Percentiles rank a stretch among this genome's conserved stretches.
Evolutionary conservation across 495 filamentous ascomycete species (phyloP).

Genomic region (Hypoxylon intermedium): DNA sequence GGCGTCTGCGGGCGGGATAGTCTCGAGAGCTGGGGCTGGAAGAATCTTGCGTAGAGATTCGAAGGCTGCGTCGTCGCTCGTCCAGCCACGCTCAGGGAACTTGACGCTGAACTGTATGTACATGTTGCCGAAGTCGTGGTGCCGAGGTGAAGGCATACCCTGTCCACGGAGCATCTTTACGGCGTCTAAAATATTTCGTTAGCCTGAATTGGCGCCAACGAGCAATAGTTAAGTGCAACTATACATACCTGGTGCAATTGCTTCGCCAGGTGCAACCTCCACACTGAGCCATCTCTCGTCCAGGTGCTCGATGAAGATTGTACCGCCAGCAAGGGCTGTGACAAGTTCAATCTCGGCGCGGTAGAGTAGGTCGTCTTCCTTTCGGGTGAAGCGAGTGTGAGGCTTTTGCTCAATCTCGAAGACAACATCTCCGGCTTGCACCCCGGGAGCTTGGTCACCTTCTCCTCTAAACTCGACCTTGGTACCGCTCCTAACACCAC

Average conservation of each 20-base stretch:
- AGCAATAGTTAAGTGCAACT: slow-evolving; percentile 7
- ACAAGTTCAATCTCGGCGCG: slow-evolving; percentile 95
- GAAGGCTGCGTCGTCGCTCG: slow-evolving; percentile 60
- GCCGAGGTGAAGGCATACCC: slow-evolving; percentile 96
- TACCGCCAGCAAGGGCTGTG: slow-evolving; percentile 90
- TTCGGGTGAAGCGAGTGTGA: slow-evolving; percentile 91
- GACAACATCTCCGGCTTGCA: slow-evolving; percentile 90
- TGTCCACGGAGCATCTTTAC: slow-evolving; percentile 96
- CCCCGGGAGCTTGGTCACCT: slow-evolving; percentile 94
- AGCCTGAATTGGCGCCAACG: slow-evolving; percentile 20
- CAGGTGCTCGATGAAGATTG: slow-evolving; percentile 90
- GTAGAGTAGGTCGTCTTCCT: slow-evolving; percentile 95
- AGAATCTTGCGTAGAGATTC: slow-evolving; percentile 80
- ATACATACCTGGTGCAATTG: slow-evolving; percentile 86
- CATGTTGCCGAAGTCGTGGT: slow-evolving; percentile 95
- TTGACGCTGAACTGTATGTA: slow-evolving; percentile 98
- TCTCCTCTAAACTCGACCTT: slow-evolving; percentile 97
- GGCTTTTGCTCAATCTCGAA: slow-evolving; percentile 99
- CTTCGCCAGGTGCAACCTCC: slow-evolving; percentile 88
- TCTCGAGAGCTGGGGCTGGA: slow-evolving; percentile 68
- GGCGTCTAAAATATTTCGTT: slow-evolving; percentile 60
- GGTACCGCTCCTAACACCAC: slow-evolving; percentile 88
- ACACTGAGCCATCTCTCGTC: slow-evolving; percentile 96
- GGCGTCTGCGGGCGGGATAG: slow-evolving; percentile 72
- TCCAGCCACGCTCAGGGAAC: slow-evolving; percentile 80